Evolutionary conservation across 2,329 filamentous ascomycete genomes (phyloP).

Genomic region (Fusarium sp.): DNA sequence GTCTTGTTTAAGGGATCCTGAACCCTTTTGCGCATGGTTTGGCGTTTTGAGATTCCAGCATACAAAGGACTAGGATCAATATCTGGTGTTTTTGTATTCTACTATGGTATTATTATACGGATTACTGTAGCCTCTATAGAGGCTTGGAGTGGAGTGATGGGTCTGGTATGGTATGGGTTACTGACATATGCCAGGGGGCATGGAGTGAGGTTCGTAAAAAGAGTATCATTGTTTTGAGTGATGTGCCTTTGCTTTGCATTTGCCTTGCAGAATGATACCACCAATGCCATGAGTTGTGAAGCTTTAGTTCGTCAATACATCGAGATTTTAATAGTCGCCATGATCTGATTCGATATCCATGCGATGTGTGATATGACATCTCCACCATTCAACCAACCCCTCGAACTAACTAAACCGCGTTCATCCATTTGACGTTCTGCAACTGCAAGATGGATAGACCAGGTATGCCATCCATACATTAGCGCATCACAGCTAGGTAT

Average conservation of each 20-base stretch:
- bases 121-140: slow-evolving; percentile 29
- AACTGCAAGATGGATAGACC: slow-evolving; percentile 23
- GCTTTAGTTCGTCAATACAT: slow-evolving; percentile 16
- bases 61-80: slow-evolving; percentile 36
- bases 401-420: slow-evolving; percentile 10
- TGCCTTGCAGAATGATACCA: slow-evolving; percentile 16
- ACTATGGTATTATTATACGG: slow-evolving; percentile 36
- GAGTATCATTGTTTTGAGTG: slow-evolving; percentile 35
- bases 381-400: not conserved
- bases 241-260: slow-evolving; percentile 10
- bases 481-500: slow-evolving; percentile 13
- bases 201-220: slow-evolving; percentile 47
- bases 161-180: slow-evolving; percentile 19
- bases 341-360: not conserved
- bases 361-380: not conserved
- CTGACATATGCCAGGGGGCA: slow-evolving; percentile 29
- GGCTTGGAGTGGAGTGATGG: slow-evolving; percentile 32
- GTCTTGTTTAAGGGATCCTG: slow-evolving; percentile 14
- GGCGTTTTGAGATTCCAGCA: slow-evolving; percentile 42
- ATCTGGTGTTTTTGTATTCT: slow-evolving; percentile 40
- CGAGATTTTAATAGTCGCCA: not conserved
- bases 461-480: slow-evolving; percentile 31
- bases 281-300: slow-evolving; percentile 7
- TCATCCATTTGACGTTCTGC: slow-evolving; percentile 14
- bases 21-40: slow-evolving; percentile 31